Percentiles rank a stretch among this genome's conserved stretches.
Evolutionary conservation across 2,329 filamentous ascomycete genomes (phyloP).

Genomic region (Xylariaceae sp.): DNA sequence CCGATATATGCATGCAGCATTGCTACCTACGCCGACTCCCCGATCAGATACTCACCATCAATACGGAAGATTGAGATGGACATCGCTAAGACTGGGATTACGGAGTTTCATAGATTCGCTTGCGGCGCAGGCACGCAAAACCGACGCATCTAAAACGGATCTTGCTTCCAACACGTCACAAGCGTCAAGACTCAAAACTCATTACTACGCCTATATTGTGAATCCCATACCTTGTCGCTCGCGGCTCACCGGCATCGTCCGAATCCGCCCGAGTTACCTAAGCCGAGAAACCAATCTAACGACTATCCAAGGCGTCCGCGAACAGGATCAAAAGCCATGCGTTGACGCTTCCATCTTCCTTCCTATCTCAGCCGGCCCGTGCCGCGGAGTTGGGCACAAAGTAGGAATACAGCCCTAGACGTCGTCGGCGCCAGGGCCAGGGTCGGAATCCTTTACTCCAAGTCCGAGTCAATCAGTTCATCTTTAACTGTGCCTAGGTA

Average conservation of each 20-base stretch:
- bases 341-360: constrained; percentile 18
- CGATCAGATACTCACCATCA: background rate
- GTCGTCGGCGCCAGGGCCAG: background rate
- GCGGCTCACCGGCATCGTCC: too few relatives aligned
- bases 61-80: background rate
- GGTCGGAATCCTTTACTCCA: constrained; percentile 8
- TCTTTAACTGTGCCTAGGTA: too few relatives aligned
- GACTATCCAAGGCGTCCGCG: too few relatives aligned
- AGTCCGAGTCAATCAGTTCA: background rate
- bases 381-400: constrained; percentile 18
- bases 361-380: constrained; percentile 31
- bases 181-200: too few relatives aligned
- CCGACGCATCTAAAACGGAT: background rate
- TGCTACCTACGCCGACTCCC: background rate
- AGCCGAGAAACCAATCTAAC: too few relatives aligned
- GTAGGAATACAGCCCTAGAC: constrained; percentile 2
- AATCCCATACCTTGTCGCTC: too few relatives aligned
- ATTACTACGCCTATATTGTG: too few relatives aligned
- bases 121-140: constrained; percentile 14
- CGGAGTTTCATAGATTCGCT: background rate
- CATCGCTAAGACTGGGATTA: too few relatives aligned
- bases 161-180: background rate
- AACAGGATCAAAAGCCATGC: too few relatives aligned
- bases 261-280: too few relatives aligned
- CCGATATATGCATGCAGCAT: background rate